phyloP scores from a whole-genome alignment of 2,329 filamentous ascomycete genomes.

The Aspergillus sp. region DNA sequence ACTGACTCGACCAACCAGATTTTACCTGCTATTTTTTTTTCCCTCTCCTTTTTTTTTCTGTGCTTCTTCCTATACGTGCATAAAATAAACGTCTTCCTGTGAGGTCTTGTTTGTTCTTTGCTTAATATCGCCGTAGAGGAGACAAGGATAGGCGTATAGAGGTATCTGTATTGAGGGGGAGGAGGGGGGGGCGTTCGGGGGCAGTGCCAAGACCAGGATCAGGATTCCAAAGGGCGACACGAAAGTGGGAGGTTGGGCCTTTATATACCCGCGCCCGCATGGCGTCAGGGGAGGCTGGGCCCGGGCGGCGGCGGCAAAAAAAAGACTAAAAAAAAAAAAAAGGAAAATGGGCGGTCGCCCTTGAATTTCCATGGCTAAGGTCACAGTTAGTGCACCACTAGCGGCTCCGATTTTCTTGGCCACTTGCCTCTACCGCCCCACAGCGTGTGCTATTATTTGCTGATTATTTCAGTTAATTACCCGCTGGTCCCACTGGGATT shows the following conservation, averaged over 20 bases:
- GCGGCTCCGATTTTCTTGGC: slow-evolving; percentile 14
- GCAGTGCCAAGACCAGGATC: slow-evolving; percentile 35
- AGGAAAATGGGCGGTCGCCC: slow-evolving; percentile 15
- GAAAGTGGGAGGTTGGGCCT: slow-evolving; percentile 32
- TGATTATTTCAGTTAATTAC: slow-evolving; percentile 6
- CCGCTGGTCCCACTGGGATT: background rate
- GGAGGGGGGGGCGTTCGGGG: slow-evolving; percentile 23
- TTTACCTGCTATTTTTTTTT: background rate
- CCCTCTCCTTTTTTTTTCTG: slow-evolving; percentile 6
- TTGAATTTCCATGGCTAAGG: slow-evolving; percentile 3
- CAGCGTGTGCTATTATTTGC: too few relatives aligned
- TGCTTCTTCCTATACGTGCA: slow-evolving; percentile 6
- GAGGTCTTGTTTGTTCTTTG: background rate
- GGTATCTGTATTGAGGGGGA: slow-evolving; percentile 14
- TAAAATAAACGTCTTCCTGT: slow-evolving; percentile 12
- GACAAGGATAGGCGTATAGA: slow-evolving; percentile 13
- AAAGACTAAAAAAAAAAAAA: background rate
- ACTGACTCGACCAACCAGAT: slow-evolving; percentile 7
- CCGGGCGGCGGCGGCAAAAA: slow-evolving; percentile 29
- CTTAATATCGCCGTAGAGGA: slow-evolving; percentile 8
- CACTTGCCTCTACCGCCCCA: background rate
- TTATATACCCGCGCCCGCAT: slow-evolving; percentile 35
- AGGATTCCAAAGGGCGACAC: slow-evolving; percentile 20
- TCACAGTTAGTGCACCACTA: slow-evolving; percentile 14
- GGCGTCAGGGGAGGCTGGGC: slow-evolving; percentile 31